Conservation (phyloP, 1,284 basidiomycete species). For the Boletus sp. region DNA sequence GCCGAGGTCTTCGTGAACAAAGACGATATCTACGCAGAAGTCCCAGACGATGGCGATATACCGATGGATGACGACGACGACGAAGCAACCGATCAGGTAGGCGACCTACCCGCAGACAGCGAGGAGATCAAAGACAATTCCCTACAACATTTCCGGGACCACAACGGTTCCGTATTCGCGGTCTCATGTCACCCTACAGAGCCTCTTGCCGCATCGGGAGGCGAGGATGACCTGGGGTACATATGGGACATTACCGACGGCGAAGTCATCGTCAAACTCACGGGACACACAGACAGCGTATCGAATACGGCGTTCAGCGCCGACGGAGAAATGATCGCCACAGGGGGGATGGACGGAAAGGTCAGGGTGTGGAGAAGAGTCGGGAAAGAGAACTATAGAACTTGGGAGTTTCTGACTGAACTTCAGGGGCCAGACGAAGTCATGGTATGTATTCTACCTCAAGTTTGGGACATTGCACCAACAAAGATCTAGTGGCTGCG, state of each 20-base stretch:
- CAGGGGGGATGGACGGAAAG: constrained; percentile 96
- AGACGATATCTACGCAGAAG: constrained; percentile 61
- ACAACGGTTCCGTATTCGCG: constrained; percentile 79
- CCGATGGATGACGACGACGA: constrained; percentile 81
- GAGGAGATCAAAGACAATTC: constrained; percentile 52
- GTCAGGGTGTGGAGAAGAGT: constrained; percentile 88
- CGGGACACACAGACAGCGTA: constrained; percentile 92
- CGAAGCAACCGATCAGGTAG: constrained; percentile 41
- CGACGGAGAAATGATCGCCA: constrained; percentile 90
- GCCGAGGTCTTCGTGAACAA: constrained; percentile 54
- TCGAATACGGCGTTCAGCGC: constrained; percentile 75
- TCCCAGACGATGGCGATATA: constrained; percentile 63
- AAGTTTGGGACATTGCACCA: not conserved
- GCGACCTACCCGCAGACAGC: constrained; percentile 37
- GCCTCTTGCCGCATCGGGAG: constrained; percentile 85
- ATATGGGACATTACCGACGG: constrained; percentile 89
- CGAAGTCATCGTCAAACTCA: constrained; percentile 76
- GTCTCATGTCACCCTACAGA: constrained; percentile 84
- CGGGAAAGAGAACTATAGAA: constrained; percentile 65
- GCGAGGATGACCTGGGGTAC: constrained; percentile 93
- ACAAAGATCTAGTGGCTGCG: constrained; percentile 66
- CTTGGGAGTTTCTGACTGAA: constrained; percentile 91
- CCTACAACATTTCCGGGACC: constrained; percentile 60
- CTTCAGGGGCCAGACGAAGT: constrained; percentile 95
- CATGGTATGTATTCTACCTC: constrained; percentile 55